phyloP scores from a whole-genome alignment of 768 basidiomycete genomes.

The Imleria badia region DNA sequence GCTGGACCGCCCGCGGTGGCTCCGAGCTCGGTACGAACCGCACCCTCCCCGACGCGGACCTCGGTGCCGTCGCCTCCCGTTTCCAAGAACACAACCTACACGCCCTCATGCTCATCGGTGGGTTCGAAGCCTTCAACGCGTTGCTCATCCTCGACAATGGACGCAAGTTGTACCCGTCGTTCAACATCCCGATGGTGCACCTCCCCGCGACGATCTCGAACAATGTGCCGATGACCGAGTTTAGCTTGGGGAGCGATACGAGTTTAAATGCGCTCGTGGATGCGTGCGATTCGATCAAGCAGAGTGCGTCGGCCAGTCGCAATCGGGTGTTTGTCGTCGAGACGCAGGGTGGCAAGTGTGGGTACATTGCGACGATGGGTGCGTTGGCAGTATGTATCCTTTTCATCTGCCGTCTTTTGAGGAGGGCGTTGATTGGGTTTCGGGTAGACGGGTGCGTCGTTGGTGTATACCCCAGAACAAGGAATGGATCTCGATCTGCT shows the following conservation, averaged over 20 bases:
- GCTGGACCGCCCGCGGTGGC: conserved; percentile 94
- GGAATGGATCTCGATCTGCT: conserved; percentile 85
- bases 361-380: conserved; percentile 94
- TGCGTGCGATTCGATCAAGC: conserved; percentile 98
- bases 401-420: background rate
- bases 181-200: conserved; percentile 95
- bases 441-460: conserved; percentile 80
- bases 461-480: conserved; percentile 92
- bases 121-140: conserved; percentile 91
- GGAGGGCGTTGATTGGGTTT: background rate
- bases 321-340: conserved; percentile 98
- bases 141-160: conserved; percentile 77
- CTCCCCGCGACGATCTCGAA: conserved; percentile 97
- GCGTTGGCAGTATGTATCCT: conserved; percentile 78
- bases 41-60: conserved; percentile 77
- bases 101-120: conserved; percentile 86
- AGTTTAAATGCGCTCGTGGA: conserved; percentile 95
- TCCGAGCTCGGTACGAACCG: conserved; percentile 98
- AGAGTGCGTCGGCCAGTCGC: conserved; percentile 93
- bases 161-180: conserved; percentile 80
- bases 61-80: conserved; percentile 85
- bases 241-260: conserved; percentile 95
- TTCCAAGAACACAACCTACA: conserved; percentile 86
- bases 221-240: conserved; percentile 97
- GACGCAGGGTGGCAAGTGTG: conserved; percentile 96